Base-by-base conservation (phyloP, 1,139 yeast genomes). In the Dujonia santamariae region DNA sequence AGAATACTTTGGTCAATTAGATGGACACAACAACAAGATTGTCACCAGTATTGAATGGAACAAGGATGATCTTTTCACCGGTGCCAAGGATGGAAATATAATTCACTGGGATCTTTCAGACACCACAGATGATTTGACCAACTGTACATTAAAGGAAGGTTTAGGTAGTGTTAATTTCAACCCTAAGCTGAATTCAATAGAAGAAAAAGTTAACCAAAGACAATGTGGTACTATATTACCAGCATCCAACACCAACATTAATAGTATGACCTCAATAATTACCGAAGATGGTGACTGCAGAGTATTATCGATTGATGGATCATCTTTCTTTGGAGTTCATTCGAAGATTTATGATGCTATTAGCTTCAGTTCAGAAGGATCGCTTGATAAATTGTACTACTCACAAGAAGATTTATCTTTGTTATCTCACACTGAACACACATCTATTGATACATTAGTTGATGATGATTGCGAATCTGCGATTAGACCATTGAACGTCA, bases 51-150 rank as follows among this genome's bases (percentile, higher is more conserved):
- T 85, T 21, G 78, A 78, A 44, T 85, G 95, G 95, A 61, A 69
- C 37, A 59, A 67, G 8, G 62, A 69, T 23, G 82, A 78, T 47
- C 51, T 85, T 28, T 78, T 80, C 50, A 68, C 84, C 1, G 85
- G 86, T 4, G 79, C 85, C 2, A 63, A 67, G 40, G 92, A 85
- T 51, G 94, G 94, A 3, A 77, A 75, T 39, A 74, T 85, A 12
- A 67, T 83, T 11, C 83, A 80, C 45, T 85, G 95, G 95, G 82
- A 80, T 53, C 59, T 80, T 26, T 15, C 30, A 7, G 19, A 36
- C 27, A 58, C 72, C 11, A 51, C 53, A 13, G 66, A 59, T 35
- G 41, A 54, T 30, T 47, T 67, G 3, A 40, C 50, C 14, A 56
- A 54, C 24, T 75, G 80, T 46, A 63, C 72, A 11, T 53, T 74